Base-by-base conservation (phyloP, 2,329 filamentous ascomycete genomes). In the Phialophora chinensis region DNA sequence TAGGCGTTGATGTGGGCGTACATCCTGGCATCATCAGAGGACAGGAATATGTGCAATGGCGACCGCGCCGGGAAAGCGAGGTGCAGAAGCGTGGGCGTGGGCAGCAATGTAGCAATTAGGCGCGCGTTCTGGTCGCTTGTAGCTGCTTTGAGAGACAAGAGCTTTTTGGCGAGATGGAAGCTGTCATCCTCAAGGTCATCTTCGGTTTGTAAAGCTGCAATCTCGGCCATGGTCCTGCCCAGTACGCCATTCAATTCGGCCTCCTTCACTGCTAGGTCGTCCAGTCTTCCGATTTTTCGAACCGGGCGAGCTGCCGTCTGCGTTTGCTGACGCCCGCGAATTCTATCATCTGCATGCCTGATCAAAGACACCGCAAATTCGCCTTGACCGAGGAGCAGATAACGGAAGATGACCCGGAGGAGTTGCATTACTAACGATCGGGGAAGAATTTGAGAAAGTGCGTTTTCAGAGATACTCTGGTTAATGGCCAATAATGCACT, bases 351-450 rank as follows among this genome's bases (percentile, higher is more conserved):
- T 0, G 94, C 92, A 79, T 97, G 91, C 42, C 90, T 87, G 0
- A 96, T 92, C 29, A 99, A 79, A 0, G 91, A 90, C 79, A 95
- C 88, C 23, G 93, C 92, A 76, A 99, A 99, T 76, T 98, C 95
- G 60, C 94, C 94, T 38, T 92, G 87, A 0, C 91, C 90, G 0
- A 99, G 84, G 2, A 99, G 84, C 72, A 97, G 92, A 78, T 96
- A 97, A 64, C 95, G 89, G 56, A 93, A 86, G 0, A 97, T 83
- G 8, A 97, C 83, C 31, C 88, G 87, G 14, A 98, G 81, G 58
- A 91, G 87, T 70, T 95, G 90, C 5, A 92, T 81, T 3, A 97
- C 92, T 72, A 87, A 90, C 11, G 86, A 84, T 5, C 93, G 81
- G 0, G 95, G 95, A 3, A 99, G 79, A 0, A 98, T 83, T 73